Evolutionary conservation across 192 early-diverging fungal species (phyloP).

Genomic region (Coemansia sp.): DNA sequence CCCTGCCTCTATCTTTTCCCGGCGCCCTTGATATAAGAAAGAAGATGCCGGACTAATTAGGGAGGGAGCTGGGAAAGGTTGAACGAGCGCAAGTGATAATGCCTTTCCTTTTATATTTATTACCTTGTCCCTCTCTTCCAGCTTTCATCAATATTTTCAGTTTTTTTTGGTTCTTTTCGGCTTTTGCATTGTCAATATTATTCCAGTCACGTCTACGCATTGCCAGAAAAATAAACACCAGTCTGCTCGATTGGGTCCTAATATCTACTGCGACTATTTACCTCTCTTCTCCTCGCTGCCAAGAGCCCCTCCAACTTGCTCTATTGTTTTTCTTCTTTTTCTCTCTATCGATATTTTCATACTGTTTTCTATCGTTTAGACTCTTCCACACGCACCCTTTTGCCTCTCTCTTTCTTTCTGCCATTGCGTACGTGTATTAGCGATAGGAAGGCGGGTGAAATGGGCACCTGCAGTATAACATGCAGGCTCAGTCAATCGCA

Average conservation of each 20-base stretch:
- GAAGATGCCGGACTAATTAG: conserved; percentile 1
- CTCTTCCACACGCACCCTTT: neutral
- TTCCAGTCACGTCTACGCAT: neutral
- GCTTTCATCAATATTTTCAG: neutral
- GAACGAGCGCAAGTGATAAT: conserved; percentile 8
- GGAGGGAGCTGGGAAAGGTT: neutral
- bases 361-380: conserved; percentile 1
- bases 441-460: neutral
- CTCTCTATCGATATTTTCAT: neutral
- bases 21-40: conserved; percentile 1
- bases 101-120: neutral
- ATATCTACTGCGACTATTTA: neutral
- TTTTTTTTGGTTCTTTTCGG: neutral
- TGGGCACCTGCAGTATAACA: conserved; percentile 11
- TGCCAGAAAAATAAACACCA: neutral
- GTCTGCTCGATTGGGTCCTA: conserved; percentile 2
- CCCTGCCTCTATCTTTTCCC: neutral
- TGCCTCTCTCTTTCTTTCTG: neutral
- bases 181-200: neutral
- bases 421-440: neutral
- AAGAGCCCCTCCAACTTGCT: neutral
- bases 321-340: neutral
- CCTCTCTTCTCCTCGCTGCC: neutral
- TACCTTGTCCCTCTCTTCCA: neutral
- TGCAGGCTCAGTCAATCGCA: conserved; percentile 46